These are phyloP conservation scores for Boletus rubescentipes DNA, from an alignment of 768 basidiomycete genomes.

Conservation along the genomic window DNA sequence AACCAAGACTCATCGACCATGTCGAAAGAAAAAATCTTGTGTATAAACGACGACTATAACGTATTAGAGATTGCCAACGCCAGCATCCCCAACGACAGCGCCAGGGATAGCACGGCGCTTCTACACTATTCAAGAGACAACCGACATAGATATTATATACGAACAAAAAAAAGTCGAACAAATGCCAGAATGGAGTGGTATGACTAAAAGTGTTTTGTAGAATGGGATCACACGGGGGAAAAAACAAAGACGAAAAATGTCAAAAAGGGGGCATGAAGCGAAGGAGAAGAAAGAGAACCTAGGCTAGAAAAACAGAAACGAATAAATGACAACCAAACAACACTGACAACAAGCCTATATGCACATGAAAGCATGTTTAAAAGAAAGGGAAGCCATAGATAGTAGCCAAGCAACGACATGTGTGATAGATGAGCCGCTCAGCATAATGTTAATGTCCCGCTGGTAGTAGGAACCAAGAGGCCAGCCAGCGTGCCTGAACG, in stretches of 20 bases:
- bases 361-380: constrained; percentile 29
- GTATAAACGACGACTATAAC: constrained; percentile 37
- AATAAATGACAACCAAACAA: constrained; percentile 29
- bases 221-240: constrained; percentile 14
- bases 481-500: constrained; percentile 12
- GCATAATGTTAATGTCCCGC: constrained; percentile 30
- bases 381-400: constrained; percentile 26
- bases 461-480: constrained; percentile 10
- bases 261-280: constrained; percentile 5
- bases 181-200: constrained; percentile 19
- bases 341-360: constrained; percentile 20
- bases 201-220: constrained; percentile 16
- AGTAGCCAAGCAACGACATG: constrained; percentile 25
- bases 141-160: constrained; percentile 34
- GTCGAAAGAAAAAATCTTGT: not conserved
- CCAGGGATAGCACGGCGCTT: constrained; percentile 3
- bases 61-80: constrained; percentile 32
- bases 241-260: not conserved
- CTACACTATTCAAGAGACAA: constrained; percentile 27
- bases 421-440: constrained; percentile 20
- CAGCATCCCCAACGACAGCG: not conserved
- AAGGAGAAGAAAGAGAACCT: constrained; percentile 7
- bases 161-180: constrained; percentile 17
- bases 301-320: constrained; percentile 14
- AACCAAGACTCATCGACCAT: no score